Evolutionary conservation across 306 rosid species (phyloP), one percentile per base, ranked within the genome.

Genomic region (Cicer judaicum): DNA sequence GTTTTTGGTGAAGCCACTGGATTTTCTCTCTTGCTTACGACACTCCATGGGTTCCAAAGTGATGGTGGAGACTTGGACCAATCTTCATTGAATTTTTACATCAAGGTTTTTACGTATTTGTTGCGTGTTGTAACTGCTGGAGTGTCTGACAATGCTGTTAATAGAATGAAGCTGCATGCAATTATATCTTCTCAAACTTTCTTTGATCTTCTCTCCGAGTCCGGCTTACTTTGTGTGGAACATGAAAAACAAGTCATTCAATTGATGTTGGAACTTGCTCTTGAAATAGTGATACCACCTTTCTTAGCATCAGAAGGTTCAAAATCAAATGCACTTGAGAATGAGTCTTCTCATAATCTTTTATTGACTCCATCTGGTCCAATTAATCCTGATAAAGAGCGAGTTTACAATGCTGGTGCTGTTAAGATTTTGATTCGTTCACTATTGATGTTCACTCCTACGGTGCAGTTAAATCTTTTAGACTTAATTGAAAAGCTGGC

Each of bases 1-100:
- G 86, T 90, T 73, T 95, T 95, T 76, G 99, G 99, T 43, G 99
- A 95, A 84, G 91, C 93, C 70, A 95, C 99, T 39, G 98, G 99
- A 55, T 95, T 95, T 83, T 92, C 99, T 81, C 97, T 95, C 81
- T 85, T 95, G 86, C 98, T 95, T 59, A 95, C 99, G 14, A 85
- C 93, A 48, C 97, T 95, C 64, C 97, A 95, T 77, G 87, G 98
- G 64, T 95, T 95, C 89, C 99, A 92, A 90, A 87, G 85, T 77
- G 90, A 86, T 24, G 90, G 85, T 29, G 89, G 77, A 60, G 78
- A 79, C 64, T 50, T 64, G 6, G 92, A 86, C 72, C 92, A 85
- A 65, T 79, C 96, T 77, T 79, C 84, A 66, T 73, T 86, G 70
- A 84, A 81, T 79, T 85, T 80, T 80, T 84, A 81, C 57, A 67